These are phyloP conservation scores for Trichocomaceae sp. DNA, from an alignment of 2,329 filamentous ascomycete genomes.

Conservation along the genomic window DNA sequence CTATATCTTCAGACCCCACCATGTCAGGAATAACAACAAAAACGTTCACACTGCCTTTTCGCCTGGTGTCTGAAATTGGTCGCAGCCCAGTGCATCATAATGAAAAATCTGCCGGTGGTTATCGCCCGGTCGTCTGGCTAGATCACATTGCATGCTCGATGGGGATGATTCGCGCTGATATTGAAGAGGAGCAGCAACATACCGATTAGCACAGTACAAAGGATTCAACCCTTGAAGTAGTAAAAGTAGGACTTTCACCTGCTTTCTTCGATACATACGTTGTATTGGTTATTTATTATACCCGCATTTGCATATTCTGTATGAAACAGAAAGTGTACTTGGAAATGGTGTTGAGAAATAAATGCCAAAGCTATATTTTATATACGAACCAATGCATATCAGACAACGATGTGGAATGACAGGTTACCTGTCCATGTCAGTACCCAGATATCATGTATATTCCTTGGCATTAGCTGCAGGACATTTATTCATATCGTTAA, in stretches of 20 bases:
- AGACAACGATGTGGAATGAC: neutral
- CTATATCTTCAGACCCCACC: neutral
- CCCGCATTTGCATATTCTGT: neutral
- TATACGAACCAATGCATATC: neutral
- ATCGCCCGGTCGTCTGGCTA: constrained; percentile 12
- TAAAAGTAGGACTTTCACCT: neutral
- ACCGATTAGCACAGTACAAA: neutral
- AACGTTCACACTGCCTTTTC: constrained; percentile 9
- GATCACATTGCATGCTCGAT: constrained; percentile 13
- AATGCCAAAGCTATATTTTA: neutral
- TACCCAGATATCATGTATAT: neutral
- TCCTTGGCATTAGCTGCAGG: neutral
- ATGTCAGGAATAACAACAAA: neutral
- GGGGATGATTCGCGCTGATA: constrained; percentile 12
- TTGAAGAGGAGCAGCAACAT: constrained; percentile 2
- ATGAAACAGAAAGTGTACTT: neutral
- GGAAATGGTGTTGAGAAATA: neutral
- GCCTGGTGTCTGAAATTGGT: constrained; percentile 11
- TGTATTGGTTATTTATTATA: neutral
- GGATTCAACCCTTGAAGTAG: constrained; percentile 2
- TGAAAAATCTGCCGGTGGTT: neutral
- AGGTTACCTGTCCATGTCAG: neutral
- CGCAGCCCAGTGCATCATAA: constrained; percentile 1
- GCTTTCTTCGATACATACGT: neutral
- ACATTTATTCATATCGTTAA: too few relatives aligned